A percentile compares a stretch with the other conserved stretches of the same genome.
phyloP scores from a whole-genome alignment of 2,329 filamentous ascomycete genomes.

The Ophiocordyceps camponoti-rufipedis region DNA sequence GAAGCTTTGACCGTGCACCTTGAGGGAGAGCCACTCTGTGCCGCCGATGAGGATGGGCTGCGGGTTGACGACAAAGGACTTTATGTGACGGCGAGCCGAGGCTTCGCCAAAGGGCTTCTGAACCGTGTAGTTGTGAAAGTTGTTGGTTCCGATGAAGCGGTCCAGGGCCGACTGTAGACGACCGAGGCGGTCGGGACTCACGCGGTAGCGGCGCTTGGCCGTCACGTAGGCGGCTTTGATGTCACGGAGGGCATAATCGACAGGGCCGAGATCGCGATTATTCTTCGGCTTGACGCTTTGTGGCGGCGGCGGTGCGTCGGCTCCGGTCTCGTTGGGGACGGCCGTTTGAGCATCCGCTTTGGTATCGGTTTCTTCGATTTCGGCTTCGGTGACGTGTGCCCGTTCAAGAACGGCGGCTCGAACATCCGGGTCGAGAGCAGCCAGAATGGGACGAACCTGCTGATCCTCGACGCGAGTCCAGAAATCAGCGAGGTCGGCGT shows the following conservation, averaged over 20 bases:
- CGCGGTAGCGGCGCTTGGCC: constrained; percentile 73
- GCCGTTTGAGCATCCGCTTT: constrained; percentile 2
- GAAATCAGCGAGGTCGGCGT: constrained; percentile 63
- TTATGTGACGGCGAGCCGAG: constrained; percentile 78
- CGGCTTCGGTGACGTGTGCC: constrained; percentile 22
- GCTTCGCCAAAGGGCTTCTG: constrained; percentile 68
- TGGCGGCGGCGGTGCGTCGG: constrained; percentile 6
- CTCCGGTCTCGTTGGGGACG: constrained; percentile 6
- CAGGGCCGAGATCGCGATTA: constrained; percentile 23
- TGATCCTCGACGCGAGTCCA: constrained; percentile 73
- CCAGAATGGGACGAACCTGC: constrained; percentile 54
- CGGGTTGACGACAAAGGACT: constrained; percentile 66
- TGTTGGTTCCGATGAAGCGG: constrained; percentile 66
- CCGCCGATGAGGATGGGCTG: constrained; percentile 70
- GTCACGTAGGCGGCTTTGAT: constrained; percentile 68
- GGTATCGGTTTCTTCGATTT: constrained; percentile 1
- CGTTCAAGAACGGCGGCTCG: constrained; percentile 43
- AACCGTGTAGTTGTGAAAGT: constrained; percentile 97
- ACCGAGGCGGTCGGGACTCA: constrained; percentile 50
- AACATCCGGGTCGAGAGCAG: constrained; percentile 43
- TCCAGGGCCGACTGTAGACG: constrained; percentile 60
- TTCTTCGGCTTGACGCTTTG: constrained; percentile 19
- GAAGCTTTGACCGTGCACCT: constrained; percentile 94
- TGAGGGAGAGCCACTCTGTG: constrained; percentile 88
- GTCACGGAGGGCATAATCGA: constrained; percentile 49